Evolutionary conservation across 176 grass and related monocot genomes (phyloP).

Genomic region (Lolium multiflorum): DNA sequence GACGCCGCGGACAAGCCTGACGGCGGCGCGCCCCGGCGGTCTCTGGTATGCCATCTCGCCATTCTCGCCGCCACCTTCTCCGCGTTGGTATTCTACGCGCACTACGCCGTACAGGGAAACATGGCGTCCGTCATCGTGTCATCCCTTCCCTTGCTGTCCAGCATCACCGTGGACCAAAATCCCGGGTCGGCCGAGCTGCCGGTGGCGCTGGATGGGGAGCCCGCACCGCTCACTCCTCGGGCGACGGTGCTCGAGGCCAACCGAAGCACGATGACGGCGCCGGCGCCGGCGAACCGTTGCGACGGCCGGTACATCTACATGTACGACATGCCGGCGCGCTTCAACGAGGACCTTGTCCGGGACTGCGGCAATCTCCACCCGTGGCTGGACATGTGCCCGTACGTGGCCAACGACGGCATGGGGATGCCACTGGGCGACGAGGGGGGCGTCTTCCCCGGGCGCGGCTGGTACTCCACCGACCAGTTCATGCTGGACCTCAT

Average conservation of each 20-base stretch:
- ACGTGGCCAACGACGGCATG: conserved; percentile 74
- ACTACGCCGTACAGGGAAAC: background rate
- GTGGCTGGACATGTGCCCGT: conserved; percentile 85
- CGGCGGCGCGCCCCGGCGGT: conserved; percentile 7
- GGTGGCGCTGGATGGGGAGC: background rate
- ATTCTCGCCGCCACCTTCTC: conserved; percentile 16
- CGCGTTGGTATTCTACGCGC: conserved; percentile 29
- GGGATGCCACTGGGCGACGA: conserved; percentile 55
- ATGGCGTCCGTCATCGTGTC: conserved; percentile 2
- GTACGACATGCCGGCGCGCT: conserved; percentile 68
- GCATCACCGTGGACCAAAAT: background rate
- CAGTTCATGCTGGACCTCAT: conserved; percentile 78
- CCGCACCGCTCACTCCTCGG: conserved; percentile 40
- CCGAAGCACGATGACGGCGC: background rate
- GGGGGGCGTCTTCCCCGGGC: conserved; percentile 60
- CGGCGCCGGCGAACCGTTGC: conserved; percentile 49
- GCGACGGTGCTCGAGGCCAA: background rate
- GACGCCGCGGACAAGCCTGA: background rate
- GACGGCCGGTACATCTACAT: conserved; percentile 80
- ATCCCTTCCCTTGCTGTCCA: background rate
- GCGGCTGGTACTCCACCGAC: conserved; percentile 78
- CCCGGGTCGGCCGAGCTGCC: background rate
- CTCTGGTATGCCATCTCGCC: background rate
- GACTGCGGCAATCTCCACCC: conserved; percentile 59
- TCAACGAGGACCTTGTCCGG: conserved; percentile 72